Conservation (phyloP, 2,329 filamentous ascomycete species). For the Triangularia verruculosa region DNA sequence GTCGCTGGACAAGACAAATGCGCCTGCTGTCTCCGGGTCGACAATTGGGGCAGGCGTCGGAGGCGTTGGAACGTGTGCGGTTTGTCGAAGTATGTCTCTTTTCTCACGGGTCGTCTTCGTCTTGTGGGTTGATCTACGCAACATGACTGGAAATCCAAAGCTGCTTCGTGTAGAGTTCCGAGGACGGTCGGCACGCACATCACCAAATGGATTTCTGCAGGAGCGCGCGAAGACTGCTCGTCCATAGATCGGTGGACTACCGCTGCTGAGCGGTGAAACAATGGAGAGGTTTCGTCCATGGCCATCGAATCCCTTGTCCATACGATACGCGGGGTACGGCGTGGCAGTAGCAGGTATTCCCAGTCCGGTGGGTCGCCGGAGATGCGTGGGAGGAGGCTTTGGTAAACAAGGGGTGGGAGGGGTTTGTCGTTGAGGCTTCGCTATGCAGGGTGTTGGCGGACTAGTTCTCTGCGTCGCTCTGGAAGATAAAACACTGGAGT, state of each 20-base stretch:
- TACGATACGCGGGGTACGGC: neutral
- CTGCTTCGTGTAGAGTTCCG: constrained; percentile 13
- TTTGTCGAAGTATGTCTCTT: neutral
- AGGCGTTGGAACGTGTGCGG: neutral
- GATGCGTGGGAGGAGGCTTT: constrained; percentile 18
- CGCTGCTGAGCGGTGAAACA: constrained; percentile 12
- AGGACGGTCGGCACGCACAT: constrained; percentile 3
- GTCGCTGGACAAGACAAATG: constrained; percentile 8
- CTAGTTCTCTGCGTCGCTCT: constrained; percentile 18
- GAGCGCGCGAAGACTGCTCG: constrained; percentile 11
- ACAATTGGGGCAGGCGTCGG: constrained; percentile 13
- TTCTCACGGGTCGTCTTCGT: constrained; percentile 2
- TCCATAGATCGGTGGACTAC: constrained; percentile 7
- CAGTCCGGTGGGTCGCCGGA: constrained; percentile 11
- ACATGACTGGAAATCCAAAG: constrained; percentile 3
- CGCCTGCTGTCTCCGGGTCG: constrained; percentile 19
- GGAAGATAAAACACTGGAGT: constrained; percentile 20
- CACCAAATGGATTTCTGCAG: constrained; percentile 15
- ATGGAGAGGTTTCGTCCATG: constrained; percentile 1
- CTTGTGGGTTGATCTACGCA: constrained; percentile 1
- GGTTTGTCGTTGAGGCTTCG: constrained; percentile 17
- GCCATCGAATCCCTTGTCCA: constrained; percentile 9
- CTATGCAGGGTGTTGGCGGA: constrained; percentile 18
- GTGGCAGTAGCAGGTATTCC: constrained; percentile 6
- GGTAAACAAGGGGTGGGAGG: constrained; percentile 17